A percentile compares a stretch with the other conserved stretches of the same genome.
Conservation (phyloP, 306 rosid species). For the Quercus suber region DNA sequence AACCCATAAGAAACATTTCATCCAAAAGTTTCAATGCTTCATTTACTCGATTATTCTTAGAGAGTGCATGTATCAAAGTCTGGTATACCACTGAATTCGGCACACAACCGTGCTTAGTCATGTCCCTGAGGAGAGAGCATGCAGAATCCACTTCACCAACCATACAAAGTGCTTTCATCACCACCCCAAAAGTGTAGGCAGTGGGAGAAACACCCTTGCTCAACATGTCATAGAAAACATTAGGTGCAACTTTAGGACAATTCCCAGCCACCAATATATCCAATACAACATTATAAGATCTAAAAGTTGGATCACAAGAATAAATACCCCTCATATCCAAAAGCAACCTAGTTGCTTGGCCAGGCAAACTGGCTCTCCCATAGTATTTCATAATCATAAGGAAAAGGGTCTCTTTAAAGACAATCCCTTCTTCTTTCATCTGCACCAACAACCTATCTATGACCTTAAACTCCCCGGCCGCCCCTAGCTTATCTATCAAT, state of each 20-base stretch:
- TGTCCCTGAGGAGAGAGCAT: slow-evolving; percentile 75
- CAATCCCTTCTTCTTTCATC: slow-evolving; percentile 72
- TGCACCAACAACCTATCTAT: slow-evolving; percentile 65
- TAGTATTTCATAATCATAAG: slow-evolving; percentile 66
- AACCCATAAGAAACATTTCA: slow-evolving; percentile 92
- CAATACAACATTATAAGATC: slow-evolving; percentile 78
- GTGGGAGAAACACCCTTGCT: slow-evolving; percentile 70
- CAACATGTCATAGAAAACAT: slow-evolving; percentile 90
- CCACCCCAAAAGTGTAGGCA: slow-evolving; percentile 66
- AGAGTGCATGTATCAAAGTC: slow-evolving; percentile 77
- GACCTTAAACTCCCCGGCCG: slow-evolving; percentile 57
- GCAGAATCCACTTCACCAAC: slow-evolving; percentile 82
- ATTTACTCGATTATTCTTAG: slow-evolving; percentile 52
- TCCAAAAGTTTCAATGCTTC: slow-evolving; percentile 76
- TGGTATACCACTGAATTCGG: slow-evolving; percentile 84
- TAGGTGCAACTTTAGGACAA: slow-evolving; percentile 62
- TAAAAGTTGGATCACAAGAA: slow-evolving; percentile 63
- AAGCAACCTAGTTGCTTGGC: slow-evolving; percentile 83
- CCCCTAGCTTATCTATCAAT: slow-evolving; percentile 78
- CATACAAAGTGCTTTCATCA: slow-evolving; percentile 80
- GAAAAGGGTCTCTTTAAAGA: slow-evolving; percentile 74
- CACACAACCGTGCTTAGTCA: slow-evolving; percentile 90
- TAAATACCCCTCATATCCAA: slow-evolving; percentile 75
- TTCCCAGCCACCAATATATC: slow-evolving; percentile 64
- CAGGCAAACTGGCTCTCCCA: slow-evolving; percentile 76